phyloP scores from a whole-genome alignment of 2,329 filamentous ascomycete genomes.

The Aspergillus fructus region DNA sequence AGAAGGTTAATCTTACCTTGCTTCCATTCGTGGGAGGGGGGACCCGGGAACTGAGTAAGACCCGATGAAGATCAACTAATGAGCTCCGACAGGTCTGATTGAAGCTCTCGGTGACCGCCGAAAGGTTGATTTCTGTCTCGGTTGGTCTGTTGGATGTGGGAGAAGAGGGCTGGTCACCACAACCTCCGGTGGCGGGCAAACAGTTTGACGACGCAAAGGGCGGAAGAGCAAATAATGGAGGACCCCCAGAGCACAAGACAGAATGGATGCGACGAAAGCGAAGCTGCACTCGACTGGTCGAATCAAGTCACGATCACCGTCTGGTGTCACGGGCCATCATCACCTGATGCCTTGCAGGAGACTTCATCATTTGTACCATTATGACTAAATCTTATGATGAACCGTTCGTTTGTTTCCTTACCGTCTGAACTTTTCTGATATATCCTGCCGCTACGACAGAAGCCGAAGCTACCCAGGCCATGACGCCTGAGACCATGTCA shows the following conservation, averaged over 20 bases:
- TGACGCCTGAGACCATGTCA: background rate
- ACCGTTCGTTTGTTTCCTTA: background rate
- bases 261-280: background rate
- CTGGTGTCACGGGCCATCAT: slow-evolving; percentile 12
- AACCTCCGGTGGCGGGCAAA: background rate
- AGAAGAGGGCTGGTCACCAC: background rate
- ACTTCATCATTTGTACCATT: background rate
- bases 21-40: background rate
- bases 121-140: background rate
- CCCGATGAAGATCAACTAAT: background rate
- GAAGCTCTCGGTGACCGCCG: background rate
- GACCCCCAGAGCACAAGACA: background rate
- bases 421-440: background rate
- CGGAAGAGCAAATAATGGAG: background rate
- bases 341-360: slow-evolving; percentile 14
- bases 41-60: too few relatives aligned
- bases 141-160: too few relatives aligned
- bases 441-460: background rate
- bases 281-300: background rate
- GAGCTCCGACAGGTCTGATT: background rate
- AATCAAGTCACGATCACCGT: slow-evolving; percentile 11
- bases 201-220: background rate
- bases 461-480: background rate
- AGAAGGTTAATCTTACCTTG: slow-evolving; percentile 6
- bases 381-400: background rate